A percentile compares a stretch with the other conserved stretches of the same genome.
Evolutionary conservation across 179 eudicot species (phyloP).

Genomic region (Beta corolliflora): DNA sequence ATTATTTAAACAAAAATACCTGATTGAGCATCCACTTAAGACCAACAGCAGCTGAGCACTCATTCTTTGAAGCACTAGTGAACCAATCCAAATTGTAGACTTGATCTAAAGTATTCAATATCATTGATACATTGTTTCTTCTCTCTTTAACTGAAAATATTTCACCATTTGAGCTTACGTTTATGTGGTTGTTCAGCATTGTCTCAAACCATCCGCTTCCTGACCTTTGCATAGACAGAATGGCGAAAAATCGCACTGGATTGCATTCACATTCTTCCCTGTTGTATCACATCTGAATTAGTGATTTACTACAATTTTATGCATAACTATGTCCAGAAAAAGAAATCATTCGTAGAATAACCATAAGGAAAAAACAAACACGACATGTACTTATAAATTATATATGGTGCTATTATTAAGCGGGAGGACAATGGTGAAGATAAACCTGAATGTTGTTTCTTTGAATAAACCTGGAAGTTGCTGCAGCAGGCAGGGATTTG

Average conservation of each 20-base stretch:
- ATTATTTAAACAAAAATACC: slow-evolving; percentile 35
- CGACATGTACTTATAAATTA: too few relatives aligned
- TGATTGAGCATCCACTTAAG: slow-evolving; percentile 96
- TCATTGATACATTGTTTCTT: slow-evolving; percentile 54
- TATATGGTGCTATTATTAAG: too few relatives aligned
- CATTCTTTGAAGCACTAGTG: slow-evolving; percentile 80
- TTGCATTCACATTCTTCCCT: slow-evolving; percentile 79
- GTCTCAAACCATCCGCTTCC: slow-evolving; percentile 97
- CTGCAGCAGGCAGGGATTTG: not conserved
- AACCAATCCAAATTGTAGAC: slow-evolving; percentile 78
- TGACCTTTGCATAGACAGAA: slow-evolving; percentile 83
- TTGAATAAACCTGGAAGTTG: slow-evolving; percentile 7
- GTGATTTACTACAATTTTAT: too few relatives aligned
- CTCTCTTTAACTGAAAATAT: slow-evolving; percentile 64
- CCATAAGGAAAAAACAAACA: not conserved
- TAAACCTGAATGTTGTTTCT: not conserved
- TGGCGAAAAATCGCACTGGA: slow-evolving; percentile 66
- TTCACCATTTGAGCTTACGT: slow-evolving; percentile 85
- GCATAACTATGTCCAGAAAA: not conserved
- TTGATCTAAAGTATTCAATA: slow-evolving; percentile 54
- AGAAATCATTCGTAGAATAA: too few relatives aligned
- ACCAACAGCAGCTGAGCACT: slow-evolving; percentile 84
- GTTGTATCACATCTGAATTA: not conserved
- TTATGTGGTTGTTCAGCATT: slow-evolving; percentile 67
- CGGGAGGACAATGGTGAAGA: too few relatives aligned